phyloP scores from a whole-genome alignment of 2,329 filamentous ascomycete species.

The Ophiostoma ips region DNA sequence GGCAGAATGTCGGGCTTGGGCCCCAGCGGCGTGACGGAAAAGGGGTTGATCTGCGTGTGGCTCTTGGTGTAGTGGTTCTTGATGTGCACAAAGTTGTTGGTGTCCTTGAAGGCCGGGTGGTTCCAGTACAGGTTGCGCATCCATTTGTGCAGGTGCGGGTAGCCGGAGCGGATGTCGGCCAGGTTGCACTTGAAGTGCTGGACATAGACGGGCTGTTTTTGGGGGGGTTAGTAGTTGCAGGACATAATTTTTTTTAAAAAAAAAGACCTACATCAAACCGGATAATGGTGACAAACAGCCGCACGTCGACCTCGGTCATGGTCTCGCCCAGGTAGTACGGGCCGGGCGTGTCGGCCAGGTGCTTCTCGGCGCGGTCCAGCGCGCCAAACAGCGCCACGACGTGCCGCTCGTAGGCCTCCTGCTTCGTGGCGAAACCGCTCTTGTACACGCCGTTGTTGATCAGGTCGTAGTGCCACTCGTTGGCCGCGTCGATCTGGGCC shows the following conservation, averaged over 20 bases:
- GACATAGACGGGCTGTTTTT: conserved; percentile 54
- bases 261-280: conserved; percentile 46
- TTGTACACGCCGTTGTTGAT: conserved; percentile 64
- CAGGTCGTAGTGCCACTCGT: conserved; percentile 65
- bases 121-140: conserved; percentile 77
- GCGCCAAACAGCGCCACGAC: conserved; percentile 58
- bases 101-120: conserved; percentile 59
- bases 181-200: conserved; percentile 86
- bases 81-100: conserved; percentile 90
- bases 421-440: conserved; percentile 72
- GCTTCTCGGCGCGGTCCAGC: conserved; percentile 61
- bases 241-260: background rate
- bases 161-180: conserved; percentile 69
- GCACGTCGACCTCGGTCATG: conserved; percentile 71
- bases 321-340: conserved; percentile 63
- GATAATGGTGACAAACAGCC: conserved; percentile 59
- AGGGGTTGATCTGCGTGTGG: conserved; percentile 52
- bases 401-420: conserved; percentile 68
- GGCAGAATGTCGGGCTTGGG: conserved; percentile 71
- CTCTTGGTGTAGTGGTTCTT: conserved; percentile 59
- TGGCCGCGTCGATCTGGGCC: conserved; percentile 57
- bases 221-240: conserved; percentile 2
- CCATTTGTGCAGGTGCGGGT: conserved; percentile 70
- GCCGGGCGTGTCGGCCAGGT: conserved; percentile 38
- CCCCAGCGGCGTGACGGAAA: conserved; percentile 68